Percentiles rank a stretch among this genome's conserved stretches.
Conservation (phyloP, 2,329 filamentous ascomycete species). For the Aspergillus arachidicola region DNA sequence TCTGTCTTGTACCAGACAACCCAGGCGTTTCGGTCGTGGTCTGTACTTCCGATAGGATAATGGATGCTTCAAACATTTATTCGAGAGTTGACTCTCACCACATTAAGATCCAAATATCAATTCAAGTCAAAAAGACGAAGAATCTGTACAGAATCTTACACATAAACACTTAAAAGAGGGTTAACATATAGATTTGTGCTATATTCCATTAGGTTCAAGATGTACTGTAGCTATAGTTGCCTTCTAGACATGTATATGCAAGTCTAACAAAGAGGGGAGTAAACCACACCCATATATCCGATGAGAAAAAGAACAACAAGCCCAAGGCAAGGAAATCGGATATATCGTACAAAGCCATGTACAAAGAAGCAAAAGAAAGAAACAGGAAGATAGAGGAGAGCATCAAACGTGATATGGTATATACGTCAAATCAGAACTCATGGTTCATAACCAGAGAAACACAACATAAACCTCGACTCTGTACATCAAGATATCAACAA, state of each 20-base stretch:
- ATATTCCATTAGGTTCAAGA: not conserved
- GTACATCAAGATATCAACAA: not conserved
- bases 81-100: not conserved
- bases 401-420: constrained; percentile 1
- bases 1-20: not conserved
- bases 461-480: not conserved
- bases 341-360: not conserved
- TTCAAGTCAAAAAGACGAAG: not conserved
- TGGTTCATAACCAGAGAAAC: not conserved
- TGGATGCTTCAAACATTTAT: not conserved
- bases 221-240: not conserved
- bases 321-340: not conserved
- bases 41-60: not conserved
- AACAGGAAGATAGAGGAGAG: not conserved
- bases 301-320: not conserved
- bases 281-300: not conserved
- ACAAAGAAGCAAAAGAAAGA: not conserved
- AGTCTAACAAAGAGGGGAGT: not conserved
- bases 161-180: not conserved
- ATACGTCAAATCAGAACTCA: not conserved
- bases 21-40: not conserved
- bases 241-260: not conserved
- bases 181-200: not conserved
- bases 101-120: not conserved
- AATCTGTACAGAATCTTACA: not conserved